A percentile compares a stretch with the other conserved stretches of the same genome.
Evolutionary conservation across 78 protist genomes (phyloP).

Genomic region (Planoprotostelium fungivorum): DNA sequence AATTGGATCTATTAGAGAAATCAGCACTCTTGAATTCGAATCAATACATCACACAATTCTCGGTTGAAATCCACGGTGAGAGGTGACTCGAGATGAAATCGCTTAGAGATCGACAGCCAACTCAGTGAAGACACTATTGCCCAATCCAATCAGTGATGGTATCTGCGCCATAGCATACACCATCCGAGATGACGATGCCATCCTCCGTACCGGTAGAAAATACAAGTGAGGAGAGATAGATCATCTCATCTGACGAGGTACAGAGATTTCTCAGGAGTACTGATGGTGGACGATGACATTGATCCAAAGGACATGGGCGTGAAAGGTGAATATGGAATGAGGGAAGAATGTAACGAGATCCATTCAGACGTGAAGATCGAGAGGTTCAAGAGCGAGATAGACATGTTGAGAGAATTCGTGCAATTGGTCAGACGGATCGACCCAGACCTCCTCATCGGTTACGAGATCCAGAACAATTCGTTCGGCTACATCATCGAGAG

Average conservation of each 20-base stretch:
- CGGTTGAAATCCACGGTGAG: slow-evolving; percentile 51
- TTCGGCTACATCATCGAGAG: slow-evolving; percentile 79
- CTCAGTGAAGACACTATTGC: slow-evolving; percentile 22
- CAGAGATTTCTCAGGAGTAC: slow-evolving; percentile 39
- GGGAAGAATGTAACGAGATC: too few relatives aligned
- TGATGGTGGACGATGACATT: slow-evolving; percentile 9
- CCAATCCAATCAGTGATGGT: slow-evolving; percentile 53
- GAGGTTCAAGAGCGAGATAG: slow-evolving; percentile 12
- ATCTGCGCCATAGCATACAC: slow-evolving; percentile 32
- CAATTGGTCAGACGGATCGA: slow-evolving; percentile 56
- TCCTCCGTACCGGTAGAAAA: slow-evolving; percentile 18
- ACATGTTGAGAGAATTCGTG: slow-evolving; percentile 31
- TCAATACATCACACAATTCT: slow-evolving; percentile 49
- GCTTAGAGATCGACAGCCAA: neutral
- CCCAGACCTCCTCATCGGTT: slow-evolving; percentile 82
- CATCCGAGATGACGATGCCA: slow-evolving; percentile 49
- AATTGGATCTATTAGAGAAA: slow-evolving; percentile 1
- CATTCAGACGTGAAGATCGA: neutral
- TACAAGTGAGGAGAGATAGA: slow-evolving; percentile 9
- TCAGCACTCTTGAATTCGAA: slow-evolving; percentile 13
- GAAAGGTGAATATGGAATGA: too few relatives aligned
- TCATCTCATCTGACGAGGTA: neutral
- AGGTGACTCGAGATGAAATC: neutral
- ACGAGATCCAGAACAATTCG: slow-evolving; percentile 74
- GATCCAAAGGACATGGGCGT: neutral